Conservation (phyloP, 1,139 yeast species). For the Yarrowia galli region DNA sequence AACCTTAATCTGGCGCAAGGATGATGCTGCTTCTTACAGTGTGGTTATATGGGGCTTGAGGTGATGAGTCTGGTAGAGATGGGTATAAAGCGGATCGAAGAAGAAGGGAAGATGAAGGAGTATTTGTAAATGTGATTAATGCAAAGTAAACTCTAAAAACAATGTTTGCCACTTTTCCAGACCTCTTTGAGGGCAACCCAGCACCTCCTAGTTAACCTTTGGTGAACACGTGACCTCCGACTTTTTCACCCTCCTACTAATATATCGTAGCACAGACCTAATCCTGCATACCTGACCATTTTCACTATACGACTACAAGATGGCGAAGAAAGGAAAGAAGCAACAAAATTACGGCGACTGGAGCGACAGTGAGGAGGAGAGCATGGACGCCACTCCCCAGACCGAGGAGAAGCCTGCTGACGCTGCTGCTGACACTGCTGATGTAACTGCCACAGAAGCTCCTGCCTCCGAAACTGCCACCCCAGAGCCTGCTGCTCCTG, state of each 20-base stretch:
- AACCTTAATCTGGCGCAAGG: slow-evolving; percentile 4
- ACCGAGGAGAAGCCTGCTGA: slow-evolving; percentile 32
- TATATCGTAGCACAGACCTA: too few species aligned
- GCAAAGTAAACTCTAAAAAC: too few species aligned
- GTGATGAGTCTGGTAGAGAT: too few species aligned
- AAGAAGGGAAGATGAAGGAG: too few species aligned
- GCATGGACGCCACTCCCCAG: slow-evolving; percentile 57
- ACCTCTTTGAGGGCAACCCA: neutral
- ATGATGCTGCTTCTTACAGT: neutral
- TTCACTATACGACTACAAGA: neutral
- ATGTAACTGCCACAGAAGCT: too few species aligned
- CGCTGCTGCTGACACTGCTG: neutral
- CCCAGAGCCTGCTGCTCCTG: slow-evolving; percentile 46
- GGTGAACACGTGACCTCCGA: slow-evolving; percentile 1
- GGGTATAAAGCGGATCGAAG: too few species aligned
- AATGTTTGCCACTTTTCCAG: neutral
- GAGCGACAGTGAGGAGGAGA: slow-evolving; percentile 79
- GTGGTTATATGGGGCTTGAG: neutral
- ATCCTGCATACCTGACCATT: slow-evolving; percentile 18
- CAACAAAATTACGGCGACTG: slow-evolving; percentile 61
- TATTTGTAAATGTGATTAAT: too few species aligned
- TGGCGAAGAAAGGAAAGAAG: slow-evolving; percentile 39
- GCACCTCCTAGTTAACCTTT: neutral
- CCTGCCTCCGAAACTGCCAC: slow-evolving; percentile 29
- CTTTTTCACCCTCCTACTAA: neutral